phyloP scores from a whole-genome alignment of 1,139 yeast species.

The Geotrichum europaeum region DNA sequence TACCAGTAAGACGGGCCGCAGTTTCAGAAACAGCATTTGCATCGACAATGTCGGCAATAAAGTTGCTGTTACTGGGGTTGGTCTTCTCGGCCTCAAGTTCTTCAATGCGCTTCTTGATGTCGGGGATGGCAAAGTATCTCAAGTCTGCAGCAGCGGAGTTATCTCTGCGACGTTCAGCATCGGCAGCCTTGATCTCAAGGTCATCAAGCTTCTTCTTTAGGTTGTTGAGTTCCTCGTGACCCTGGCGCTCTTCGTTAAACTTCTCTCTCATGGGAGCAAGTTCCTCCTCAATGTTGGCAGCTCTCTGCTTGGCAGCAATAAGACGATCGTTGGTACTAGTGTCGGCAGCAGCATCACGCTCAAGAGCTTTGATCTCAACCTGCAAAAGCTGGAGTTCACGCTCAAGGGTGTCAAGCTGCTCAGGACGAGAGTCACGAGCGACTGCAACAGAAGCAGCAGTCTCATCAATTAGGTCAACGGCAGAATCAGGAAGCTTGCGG shows the following conservation, averaged over 20 bases:
- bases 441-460: conserved; percentile 97
- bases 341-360: conserved; percentile 92
- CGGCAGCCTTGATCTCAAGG: conserved; percentile 82
- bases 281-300: conserved; percentile 79
- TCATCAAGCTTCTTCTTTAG: conserved; percentile 91
- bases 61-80: conserved; percentile 42
- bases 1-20: conserved; percentile 94
- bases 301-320: conserved; percentile 65
- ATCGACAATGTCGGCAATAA: conserved; percentile 85
- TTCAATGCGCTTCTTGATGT: conserved; percentile 67
- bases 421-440: conserved; percentile 97
- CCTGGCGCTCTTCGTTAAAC: conserved; percentile 80
- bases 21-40: conserved; percentile 94
- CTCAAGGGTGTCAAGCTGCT: conserved; percentile 87
- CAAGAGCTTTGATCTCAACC: conserved; percentile 94
- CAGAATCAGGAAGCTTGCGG: conserved; percentile 95
- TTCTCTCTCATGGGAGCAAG: conserved; percentile 80
- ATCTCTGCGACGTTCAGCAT: conserved; percentile 96
- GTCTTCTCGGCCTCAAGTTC: conserved; percentile 72
- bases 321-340: conserved; percentile 81
- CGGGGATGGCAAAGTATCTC: conserved; percentile 94
- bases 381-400: conserved; percentile 85
- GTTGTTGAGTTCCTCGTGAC: conserved; percentile 83
- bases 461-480: conserved; percentile 94
- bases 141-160: conserved; percentile 93